Evolutionary conservation across 495 filamentous ascomycete species (phyloP), one percentile per base, ranked within the genome.

Genomic region (Penicillium simplicissimum): DNA sequence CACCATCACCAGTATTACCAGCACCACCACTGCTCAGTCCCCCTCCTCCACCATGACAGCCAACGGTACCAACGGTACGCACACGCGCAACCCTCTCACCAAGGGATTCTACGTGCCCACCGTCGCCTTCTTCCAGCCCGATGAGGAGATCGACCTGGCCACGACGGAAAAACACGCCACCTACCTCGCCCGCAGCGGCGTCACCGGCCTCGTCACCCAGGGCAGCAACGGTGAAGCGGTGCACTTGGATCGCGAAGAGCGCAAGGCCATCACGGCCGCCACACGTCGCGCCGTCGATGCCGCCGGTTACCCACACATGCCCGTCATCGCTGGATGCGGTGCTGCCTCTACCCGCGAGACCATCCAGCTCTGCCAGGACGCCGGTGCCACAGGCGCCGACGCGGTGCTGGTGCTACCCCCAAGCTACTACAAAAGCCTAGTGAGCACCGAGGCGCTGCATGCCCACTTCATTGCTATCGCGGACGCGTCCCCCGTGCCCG

Each of bases 211-310:
- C 40, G 86, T 90, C 51, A 92, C 90, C 17, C 92, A 96, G 73
- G 93, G 93, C 31, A 93, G 90, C 73, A 97, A 96, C 71, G 93
- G 93, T 68, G 93, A 95, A 76, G 90, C 90, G 3, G 90, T 93
- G 4, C 91, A 94, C 67, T 79, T 94, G 25, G 87, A 88, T 49
- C 86, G 86, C 36, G 75, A 83, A 17, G 90, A 94, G 70, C 85
- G 90, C 49, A 84, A 83, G 48, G 73, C 82, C 57, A 84, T 96
- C 59, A 95, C 90, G 25, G 77, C 82, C 52, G 82, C 86, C 17
- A 96, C 93, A 1, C 89, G 90, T 25, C 85, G 85, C 52, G 87
- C 90, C 49, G 82, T 96, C 36, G 84, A 91, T 74, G 82, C 84
- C 42, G 80, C 86, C 35, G 89, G 91, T 21, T 89, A 84, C 72